Evolutionary conservation across 805 yeast species (phyloP).

Genomic region (Scheffersomyces ergatensis): DNA sequence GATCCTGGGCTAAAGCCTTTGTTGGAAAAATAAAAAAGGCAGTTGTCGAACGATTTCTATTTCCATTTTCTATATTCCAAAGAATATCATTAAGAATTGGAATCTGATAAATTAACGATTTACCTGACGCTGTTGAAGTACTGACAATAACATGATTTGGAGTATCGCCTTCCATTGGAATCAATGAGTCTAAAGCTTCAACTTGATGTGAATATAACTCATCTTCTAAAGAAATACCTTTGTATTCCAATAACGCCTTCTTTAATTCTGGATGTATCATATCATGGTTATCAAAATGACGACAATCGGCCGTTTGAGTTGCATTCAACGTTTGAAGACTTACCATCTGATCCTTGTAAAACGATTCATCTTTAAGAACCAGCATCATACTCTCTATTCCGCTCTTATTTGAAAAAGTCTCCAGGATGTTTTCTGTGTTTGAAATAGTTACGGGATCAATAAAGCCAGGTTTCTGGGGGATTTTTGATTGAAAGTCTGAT

Average conservation of each 20-base stretch:
- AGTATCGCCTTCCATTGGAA: conserved; percentile 33
- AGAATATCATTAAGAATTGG: conserved; percentile 62
- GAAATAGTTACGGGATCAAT: conserved; percentile 7
- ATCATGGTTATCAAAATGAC: conserved; percentile 25
- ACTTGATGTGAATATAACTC: conserved; percentile 79
- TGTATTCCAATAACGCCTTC: conserved; percentile 46
- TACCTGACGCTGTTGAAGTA: conserved; percentile 97
- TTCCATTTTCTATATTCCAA: conserved; percentile 34
- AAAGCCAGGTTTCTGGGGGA: conserved; percentile 9
- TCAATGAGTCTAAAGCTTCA: conserved; percentile 60
- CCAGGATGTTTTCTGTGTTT: not conserved
- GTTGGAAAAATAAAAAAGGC: conserved; percentile 94
- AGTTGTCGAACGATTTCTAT: conserved; percentile 41
- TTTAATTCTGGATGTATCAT: conserved; percentile 47
- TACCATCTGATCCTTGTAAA: conserved; percentile 65
- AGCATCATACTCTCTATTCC: conserved; percentile 36
- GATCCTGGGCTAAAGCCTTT: conserved; percentile 97
- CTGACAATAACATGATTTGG: conserved; percentile 73
- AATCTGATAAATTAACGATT: conserved; percentile 86
- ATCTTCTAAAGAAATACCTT: conserved; percentile 41
- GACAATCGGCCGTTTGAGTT: conserved; percentile 44
- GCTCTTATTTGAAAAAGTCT: not conserved
- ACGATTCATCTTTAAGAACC: conserved; percentile 43
- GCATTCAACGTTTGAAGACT: conserved; percentile 46
- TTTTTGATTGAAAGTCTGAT: not conserved